These are phyloP conservation scores for Penicillium palitans DNA, from an alignment of 2,329 filamentous ascomycete species.

Conservation along the genomic window DNA sequence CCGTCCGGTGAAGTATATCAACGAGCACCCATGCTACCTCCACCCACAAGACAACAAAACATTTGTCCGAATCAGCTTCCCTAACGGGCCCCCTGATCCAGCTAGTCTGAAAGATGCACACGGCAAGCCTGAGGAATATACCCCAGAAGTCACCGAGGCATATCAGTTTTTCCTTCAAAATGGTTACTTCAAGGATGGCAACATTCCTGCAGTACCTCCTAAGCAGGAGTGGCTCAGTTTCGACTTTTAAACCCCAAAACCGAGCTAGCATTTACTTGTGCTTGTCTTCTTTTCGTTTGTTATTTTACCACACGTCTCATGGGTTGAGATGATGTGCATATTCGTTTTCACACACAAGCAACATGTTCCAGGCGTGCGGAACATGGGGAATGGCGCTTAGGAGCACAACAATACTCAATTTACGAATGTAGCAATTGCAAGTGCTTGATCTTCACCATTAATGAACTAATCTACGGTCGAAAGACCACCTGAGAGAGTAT, in stretches of 20 bases:
- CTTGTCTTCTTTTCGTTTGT: background rate
- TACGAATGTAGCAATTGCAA: background rate
- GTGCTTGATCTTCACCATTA: background rate
- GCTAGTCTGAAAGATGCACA: slow-evolving; percentile 51
- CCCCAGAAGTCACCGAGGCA: slow-evolving; percentile 56
- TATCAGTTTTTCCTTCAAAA: slow-evolving; percentile 66
- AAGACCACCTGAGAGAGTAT: background rate
- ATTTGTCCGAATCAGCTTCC: slow-evolving; percentile 70
- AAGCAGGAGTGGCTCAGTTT: slow-evolving; percentile 72
- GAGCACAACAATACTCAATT: background rate
- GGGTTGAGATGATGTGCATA: background rate
- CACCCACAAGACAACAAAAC: slow-evolving; percentile 54
- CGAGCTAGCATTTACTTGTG: background rate
- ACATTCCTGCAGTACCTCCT: slow-evolving; percentile 77
- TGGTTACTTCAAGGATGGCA: slow-evolving; percentile 67
- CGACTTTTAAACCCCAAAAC: slow-evolving; percentile 58
- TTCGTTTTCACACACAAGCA: background rate
- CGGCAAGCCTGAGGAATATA: slow-evolving; percentile 54
- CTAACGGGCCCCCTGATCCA: slow-evolving; percentile 62
- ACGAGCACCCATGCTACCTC: slow-evolving; percentile 53
- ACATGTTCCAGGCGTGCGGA: background rate
- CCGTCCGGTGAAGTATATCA: slow-evolving; percentile 61
- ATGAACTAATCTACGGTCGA: slow-evolving; percentile 3
- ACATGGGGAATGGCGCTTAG: slow-evolving; percentile 3
- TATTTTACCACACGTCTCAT: background rate